phyloP scores from a whole-genome alignment of 805 yeast species.

The Priceomyces fermenticarens region DNA sequence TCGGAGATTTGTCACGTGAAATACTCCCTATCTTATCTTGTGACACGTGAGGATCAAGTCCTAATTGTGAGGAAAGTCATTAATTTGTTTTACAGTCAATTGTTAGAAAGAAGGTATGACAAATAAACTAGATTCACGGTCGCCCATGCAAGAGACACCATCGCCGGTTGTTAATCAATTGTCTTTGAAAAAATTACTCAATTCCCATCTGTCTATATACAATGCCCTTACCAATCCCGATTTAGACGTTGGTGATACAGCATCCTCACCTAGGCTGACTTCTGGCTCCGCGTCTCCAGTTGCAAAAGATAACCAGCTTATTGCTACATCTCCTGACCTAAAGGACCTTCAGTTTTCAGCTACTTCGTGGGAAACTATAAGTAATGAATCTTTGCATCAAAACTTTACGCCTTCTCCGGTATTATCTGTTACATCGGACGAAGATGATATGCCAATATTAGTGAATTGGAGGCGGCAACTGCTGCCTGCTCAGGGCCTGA shows the following conservation, averaged over 20 bases:
- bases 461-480: slow-evolving; percentile 16
- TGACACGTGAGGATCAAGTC: too few relatives aligned
- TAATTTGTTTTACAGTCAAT: too few relatives aligned
- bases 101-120: too few relatives aligned
- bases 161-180: slow-evolving; percentile 3
- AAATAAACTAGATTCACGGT: too few relatives aligned
- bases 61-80: too few relatives aligned
- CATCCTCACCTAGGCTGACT: slow-evolving; percentile 2
- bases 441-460: slow-evolving; percentile 19
- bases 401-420: slow-evolving; percentile 10
- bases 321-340: slow-evolving; percentile 7
- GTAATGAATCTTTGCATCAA: slow-evolving; percentile 17
- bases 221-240: slow-evolving; percentile 40
- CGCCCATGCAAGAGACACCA: neutral
- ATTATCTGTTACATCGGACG: slow-evolving; percentile 27
- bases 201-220: slow-evolving; percentile 37
- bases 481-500: slow-evolving; percentile 11
- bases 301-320: neutral
- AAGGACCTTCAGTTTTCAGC: slow-evolving; percentile 13
- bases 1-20: too few relatives aligned
- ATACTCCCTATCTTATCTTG: too few relatives aligned
- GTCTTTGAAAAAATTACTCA: slow-evolving; percentile 22
- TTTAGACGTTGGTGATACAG: slow-evolving; percentile 24
- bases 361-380: slow-evolving; percentile 31
- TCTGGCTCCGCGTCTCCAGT: slow-evolving; percentile 5